A percentile compares a stretch with the other conserved stretches of the same genome.
These are phyloP conservation scores for Candida glucosophila DNA, from an alignment of 1,139 yeast genomes.

Conservation along the genomic window DNA sequence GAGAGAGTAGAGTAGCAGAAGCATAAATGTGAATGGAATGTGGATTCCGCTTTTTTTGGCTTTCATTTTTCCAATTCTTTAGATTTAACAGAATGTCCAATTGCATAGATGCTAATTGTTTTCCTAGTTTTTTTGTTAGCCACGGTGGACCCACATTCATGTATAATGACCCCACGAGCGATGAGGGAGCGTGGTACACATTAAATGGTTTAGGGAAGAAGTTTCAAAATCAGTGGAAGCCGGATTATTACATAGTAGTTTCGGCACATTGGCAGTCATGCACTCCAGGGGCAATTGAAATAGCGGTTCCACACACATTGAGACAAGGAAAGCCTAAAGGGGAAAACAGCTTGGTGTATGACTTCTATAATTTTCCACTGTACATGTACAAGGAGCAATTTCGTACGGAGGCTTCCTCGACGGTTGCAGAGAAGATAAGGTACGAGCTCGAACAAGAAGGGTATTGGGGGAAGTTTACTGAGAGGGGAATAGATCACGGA, in stretches of 20 bases:
- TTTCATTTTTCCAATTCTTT: too few relatives aligned
- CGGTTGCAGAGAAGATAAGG: constrained; percentile 37
- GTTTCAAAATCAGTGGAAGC: constrained; percentile 42
- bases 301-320: constrained; percentile 52
- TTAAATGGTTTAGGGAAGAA: constrained; percentile 41
- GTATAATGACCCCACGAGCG: constrained; percentile 38
- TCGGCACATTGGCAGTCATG: constrained; percentile 74
- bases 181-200: constrained; percentile 51
- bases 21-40: too few relatives aligned
- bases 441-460: constrained; percentile 32
- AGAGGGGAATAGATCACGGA: constrained; percentile 74
- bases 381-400: constrained; percentile 57
- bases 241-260: constrained; percentile 56
- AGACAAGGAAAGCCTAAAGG: constrained; percentile 9
- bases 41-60: too few relatives aligned
- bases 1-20: too few relatives aligned
- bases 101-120: constrained; percentile 18
- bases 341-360: constrained; percentile 46
- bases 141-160: constrained; percentile 79
- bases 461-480: constrained; percentile 32
- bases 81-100: too few relatives aligned
- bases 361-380: constrained; percentile 64
- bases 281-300: constrained; percentile 34
- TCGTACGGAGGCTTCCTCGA: constrained; percentile 35
- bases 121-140: constrained; percentile 58